Evolutionary conservation across 192 early-diverging fungal genomes (phyloP), one percentile per base, ranked within the genome.

Genomic region (Entomortierella lignicola): DNA sequence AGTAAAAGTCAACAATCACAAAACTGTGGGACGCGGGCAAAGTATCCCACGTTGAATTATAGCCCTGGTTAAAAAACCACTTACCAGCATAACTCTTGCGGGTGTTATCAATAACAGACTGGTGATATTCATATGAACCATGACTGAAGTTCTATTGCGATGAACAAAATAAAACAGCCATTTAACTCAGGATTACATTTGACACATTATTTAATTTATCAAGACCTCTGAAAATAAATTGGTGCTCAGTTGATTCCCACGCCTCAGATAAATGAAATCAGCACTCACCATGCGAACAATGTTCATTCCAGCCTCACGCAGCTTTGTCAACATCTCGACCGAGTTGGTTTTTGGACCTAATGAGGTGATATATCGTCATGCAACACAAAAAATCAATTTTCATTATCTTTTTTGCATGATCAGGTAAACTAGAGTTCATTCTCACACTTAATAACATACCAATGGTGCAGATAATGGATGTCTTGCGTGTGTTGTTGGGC

Each of bases 381-480:
- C 12, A 30, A 7, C 41, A 48, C 41, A 44, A 42, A 20, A 6
- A 10, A 23, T 3, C 2, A 2, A 42, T 7, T 43, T 7, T 58
- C 15, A 13, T 18, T 58, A 15, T 29, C 21, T 12, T 29, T 12
- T 34, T 31, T 20, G 20, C n/a, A 56, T 13, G 5, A 37, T 37
- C 34, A 37, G 34, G 4, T 10, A 37, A 4, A 47, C 44, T 20
- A 47, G 17, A 11, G 17, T 4, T 12, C 15, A 20, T 5, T 39
- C 5, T 25, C 18, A 29, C 39, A 7, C 2, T 0, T 2, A 50
- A n/a, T 27, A 44, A 5, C 37, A 15, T 63, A 88, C 90, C 89
- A 63, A 90, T 91, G 62, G 94, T 95, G 83, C 92, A 93, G 77
- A 95, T 93, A 42, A 95, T 94, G 56, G 92, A 93, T 53, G 90